These are phyloP conservation scores for Bretschneidera sinensis DNA, from an alignment of 345 rosid genomes.

Conservation along the genomic window DNA sequence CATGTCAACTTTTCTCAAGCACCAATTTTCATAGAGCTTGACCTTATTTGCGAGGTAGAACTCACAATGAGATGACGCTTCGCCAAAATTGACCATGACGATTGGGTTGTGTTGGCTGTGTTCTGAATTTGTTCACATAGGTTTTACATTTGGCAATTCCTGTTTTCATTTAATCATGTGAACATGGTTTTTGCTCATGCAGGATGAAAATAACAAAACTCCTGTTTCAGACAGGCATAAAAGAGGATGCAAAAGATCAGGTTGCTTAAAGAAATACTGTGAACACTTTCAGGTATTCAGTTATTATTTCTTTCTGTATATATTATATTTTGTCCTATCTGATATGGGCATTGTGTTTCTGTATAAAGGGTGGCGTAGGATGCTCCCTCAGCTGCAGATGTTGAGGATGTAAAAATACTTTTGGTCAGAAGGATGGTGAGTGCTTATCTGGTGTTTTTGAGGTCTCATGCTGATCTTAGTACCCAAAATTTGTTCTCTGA, in stretches of 20 bases:
- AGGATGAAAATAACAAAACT: conserved; percentile 56
- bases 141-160: conserved; percentile 1
- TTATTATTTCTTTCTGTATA: conserved; percentile 8
- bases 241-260: conserved; percentile 76
- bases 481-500: background rate
- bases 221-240: conserved; percentile 75
- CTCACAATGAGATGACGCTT: background rate
- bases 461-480: background rate
- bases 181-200: conserved; percentile 13
- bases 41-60: conserved; percentile 11
- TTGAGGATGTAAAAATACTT: conserved; percentile 53
- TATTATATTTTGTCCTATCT: conserved; percentile 9
- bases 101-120: conserved; percentile 6
- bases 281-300: conserved; percentile 67
- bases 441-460: conserved; percentile 3
- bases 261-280: conserved; percentile 72
- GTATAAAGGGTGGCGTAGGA: conserved; percentile 57
- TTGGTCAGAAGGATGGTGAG: conserved; percentile 48
- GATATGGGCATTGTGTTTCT: conserved; percentile 18
- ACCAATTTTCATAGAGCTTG: background rate
- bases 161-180: background rate
- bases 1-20: conserved; percentile 3
- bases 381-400: conserved; percentile 72
- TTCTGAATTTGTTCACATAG: background rate
- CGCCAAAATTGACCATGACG: conserved; percentile 3